Base-by-base conservation (phyloP, 495 filamentous ascomycete species). In the Talaromyces liani region DNA sequence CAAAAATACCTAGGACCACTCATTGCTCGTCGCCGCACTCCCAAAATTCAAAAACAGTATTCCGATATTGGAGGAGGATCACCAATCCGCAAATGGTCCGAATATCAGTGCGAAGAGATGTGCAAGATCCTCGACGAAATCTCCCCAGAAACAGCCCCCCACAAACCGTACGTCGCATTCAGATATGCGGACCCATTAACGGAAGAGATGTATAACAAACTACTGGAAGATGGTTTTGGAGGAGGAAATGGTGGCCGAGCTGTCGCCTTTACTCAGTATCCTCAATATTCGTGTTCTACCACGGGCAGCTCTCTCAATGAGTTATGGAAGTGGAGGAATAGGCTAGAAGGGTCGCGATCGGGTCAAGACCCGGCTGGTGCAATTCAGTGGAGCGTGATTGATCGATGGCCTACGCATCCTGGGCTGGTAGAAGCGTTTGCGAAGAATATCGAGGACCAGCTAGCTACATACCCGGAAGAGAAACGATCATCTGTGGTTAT, bases 141-240 rank as follows among this genome's bases (percentile, higher is more conserved):
- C 59, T 94, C 90, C 16, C 94, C 95, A 1, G 87, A 93, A 67
- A 96, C 93, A 7, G 95, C 95, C 5, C 95, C 95, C 8, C 95
- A 99, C 72, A 97, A 94, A 71, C 95, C 95, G 12, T 99, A 99
- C 68, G 92, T 99, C 31, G 93, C 94, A n/a, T 99, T 99, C 74
- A 89, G 95, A 58, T 98, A 98, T 68, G 94, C 94, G 4, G 84
- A 91, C 55, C 95, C 95, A 1, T 77, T 99, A 67, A 99, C 95
- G 0, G 95, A 98, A 75, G 87, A 93, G 58, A 95, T 90, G 84
- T 98, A 98, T 71, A 79, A 82, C 27, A 80, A 84, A 64, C 72
- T 99, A 63, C 74, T 97, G 51, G 86, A 83, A 25, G 95, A 99
- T 75, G 95, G 95, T 0, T 93, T 99, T 68, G 91, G 91, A 39